Conservation (phyloP, 257 asterid species). For the Cruciata laevipes region DNA sequence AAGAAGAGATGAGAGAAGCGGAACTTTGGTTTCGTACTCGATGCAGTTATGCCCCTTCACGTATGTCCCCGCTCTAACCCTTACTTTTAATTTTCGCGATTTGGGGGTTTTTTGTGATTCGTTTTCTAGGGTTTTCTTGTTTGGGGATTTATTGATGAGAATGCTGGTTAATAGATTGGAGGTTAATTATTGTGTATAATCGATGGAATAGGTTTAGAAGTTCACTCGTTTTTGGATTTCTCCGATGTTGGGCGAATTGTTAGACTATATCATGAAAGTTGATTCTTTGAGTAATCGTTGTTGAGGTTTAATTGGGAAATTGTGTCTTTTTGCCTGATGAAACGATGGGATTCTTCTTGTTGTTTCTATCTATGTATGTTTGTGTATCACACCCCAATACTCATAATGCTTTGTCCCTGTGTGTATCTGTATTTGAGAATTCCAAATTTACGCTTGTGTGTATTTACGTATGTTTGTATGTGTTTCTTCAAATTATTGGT, state of each 20-base stretch:
- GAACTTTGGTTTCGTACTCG: conserved; percentile 76
- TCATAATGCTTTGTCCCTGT: not conserved
- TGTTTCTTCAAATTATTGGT: conserved; percentile 6
- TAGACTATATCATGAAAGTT: too few species aligned
- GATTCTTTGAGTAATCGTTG: too few species aligned
- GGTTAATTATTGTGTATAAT: too few species aligned
- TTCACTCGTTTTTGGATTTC: too few species aligned
- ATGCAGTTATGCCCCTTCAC: conserved; percentile 74
- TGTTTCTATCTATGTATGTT: not conserved
- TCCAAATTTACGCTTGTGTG: too few species aligned
- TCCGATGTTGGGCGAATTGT: too few species aligned
- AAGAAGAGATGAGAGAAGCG: conserved; percentile 49
- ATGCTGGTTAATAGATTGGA: too few species aligned
- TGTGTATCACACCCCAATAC: not conserved
- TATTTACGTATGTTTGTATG: too few species aligned
- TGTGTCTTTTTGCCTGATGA: not conserved
- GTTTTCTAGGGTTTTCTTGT: not conserved
- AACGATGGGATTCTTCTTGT: not conserved
- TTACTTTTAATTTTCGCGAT: not conserved
- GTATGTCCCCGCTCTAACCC: conserved; percentile 38
- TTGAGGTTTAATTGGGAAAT: too few species aligned
- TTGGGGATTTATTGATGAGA: too few species aligned
- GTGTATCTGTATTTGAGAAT: not conserved
- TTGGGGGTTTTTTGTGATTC: not conserved
- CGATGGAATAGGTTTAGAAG: too few species aligned